Evolutionary conservation across 768 basidiomycete species (phyloP), one percentile per base, ranked within the genome.

Genomic region (Mrakia gelida): DNA sequence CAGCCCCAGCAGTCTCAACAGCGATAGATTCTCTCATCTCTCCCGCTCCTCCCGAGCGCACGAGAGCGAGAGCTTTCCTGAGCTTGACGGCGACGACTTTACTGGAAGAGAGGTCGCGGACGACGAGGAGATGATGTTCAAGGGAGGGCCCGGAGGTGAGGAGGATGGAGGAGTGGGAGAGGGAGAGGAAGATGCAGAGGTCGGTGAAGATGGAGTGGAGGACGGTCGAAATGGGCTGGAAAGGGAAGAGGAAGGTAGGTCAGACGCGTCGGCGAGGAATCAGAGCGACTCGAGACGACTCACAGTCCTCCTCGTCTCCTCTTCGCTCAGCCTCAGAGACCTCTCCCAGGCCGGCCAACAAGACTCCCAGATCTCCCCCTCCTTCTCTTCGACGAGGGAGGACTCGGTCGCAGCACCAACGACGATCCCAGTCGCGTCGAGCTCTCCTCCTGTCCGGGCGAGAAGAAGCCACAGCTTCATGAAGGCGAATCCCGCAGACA

Each of bases 381-480:
- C 63, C 63, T 65, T 65, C 63, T 21, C 30, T 4, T 65, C 63
- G 63, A 10, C 63, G 6, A 11, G 3, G 5, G 49, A 45, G 1
- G 45, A 21, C 49, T 52, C 49, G 49, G 38, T 65, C 30, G 63
- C 63, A 16, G n/a, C 63, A 2, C 63, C 18, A 2, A 15, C 63
- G 63, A 65, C 63, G 32, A 65, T 30, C 0, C 34, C 63, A 28
- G 4, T 10, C 59, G 3, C 59, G 59, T 38, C 63, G 34, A 18
- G 21, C 63, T 21, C n/a, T 10, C 63, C 9, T 16, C 63, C 30
- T 32, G 8, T n/a, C 26, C 63, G 63, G 23, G 34, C 32, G 34
- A 65, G 30, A n/a, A 65, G 30, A 21, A 65, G 63, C 63, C 63
- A 65, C 4, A 65, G 63, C 63, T 65, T 65, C 63, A 65, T 32